These are phyloP conservation scores for Neofusicoccum sp. DNA, from an alignment of 2,329 filamentous ascomycete genomes.

Conservation along the genomic window DNA sequence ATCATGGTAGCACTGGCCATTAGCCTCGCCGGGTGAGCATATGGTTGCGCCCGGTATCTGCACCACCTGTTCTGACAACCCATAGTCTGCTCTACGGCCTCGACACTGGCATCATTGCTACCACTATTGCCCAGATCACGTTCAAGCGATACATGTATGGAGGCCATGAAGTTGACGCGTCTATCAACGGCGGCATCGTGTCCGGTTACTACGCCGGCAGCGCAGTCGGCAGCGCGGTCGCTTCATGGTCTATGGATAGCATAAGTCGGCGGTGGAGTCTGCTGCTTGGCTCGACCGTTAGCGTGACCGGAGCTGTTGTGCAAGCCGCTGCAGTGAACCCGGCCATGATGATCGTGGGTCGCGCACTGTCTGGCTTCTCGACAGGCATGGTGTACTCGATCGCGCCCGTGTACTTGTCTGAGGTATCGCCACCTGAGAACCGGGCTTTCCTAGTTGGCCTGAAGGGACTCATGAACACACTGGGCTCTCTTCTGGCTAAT, in stretches of 20 bases:
- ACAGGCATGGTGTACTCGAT: not conserved
- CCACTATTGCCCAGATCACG: conserved; percentile 32
- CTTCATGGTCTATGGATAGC: conserved; percentile 34
- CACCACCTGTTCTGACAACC: not conserved
- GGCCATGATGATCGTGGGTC: not conserved
- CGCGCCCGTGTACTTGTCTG: not conserved
- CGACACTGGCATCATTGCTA: conserved; percentile 32
- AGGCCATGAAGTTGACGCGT: conserved; percentile 25
- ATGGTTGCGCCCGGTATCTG: not conserved
- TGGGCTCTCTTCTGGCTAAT: conserved; percentile 40
- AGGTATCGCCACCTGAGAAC: not conserved
- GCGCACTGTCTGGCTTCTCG: not conserved
- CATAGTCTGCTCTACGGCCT: not conserved
- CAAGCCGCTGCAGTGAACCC: conserved; percentile 9
- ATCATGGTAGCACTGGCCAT: not conserved
- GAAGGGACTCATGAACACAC: conserved; percentile 20
- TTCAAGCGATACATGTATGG: conserved; percentile 36
- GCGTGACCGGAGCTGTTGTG: conserved; percentile 27
- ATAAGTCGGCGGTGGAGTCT: conserved; percentile 39
- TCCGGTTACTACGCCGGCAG: conserved; percentile 36
- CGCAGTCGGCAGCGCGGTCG: conserved; percentile 30
- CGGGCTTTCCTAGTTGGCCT: not conserved
- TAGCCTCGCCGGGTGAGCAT: not conserved
- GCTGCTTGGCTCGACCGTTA: conserved; percentile 8
- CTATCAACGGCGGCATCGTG: conserved; percentile 32